phyloP scores from a whole-genome alignment of 2,329 filamentous ascomycete species.

The Sporothrix pallida region DNA sequence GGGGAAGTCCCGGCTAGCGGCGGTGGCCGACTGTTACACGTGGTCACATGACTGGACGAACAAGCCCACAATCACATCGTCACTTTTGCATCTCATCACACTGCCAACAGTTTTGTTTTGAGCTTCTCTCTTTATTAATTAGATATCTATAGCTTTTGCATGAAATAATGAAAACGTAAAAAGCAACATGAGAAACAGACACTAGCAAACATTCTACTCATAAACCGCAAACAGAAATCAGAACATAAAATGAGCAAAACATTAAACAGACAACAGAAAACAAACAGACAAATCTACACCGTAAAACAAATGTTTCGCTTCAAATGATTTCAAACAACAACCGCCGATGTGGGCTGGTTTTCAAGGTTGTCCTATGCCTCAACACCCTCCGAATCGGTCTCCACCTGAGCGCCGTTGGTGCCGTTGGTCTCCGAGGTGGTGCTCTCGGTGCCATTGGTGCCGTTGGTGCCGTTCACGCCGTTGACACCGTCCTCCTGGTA shows the following conservation, averaged over 20 bases:
- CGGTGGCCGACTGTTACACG: neutral
- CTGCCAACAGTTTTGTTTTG: neutral
- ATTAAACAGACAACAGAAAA: constrained; percentile 2
- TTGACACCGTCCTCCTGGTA: constrained; percentile 61
- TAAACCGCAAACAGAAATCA: constrained; percentile 6
- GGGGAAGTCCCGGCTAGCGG: constrained; percentile 1
- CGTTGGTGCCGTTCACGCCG: constrained; percentile 35
- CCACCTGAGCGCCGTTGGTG: constrained; percentile 11
- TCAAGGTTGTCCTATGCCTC: constrained; percentile 30
- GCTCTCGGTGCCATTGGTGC: neutral
- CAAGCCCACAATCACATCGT: neutral
- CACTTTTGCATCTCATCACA: neutral
- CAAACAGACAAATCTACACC: neutral
- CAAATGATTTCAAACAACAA: constrained; percentile 12
- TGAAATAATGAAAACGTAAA: neutral
- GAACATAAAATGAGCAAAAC: neutral
- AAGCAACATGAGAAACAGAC: constrained; percentile 1
- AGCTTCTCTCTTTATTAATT: constrained; percentile 25
- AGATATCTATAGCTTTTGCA: constrained; percentile 22
- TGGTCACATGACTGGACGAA: constrained; percentile 1
- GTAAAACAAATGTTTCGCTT: neutral
- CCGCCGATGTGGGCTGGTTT: neutral
- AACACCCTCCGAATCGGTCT: constrained; percentile 26
- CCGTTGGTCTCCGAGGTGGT: neutral
- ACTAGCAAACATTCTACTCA: constrained; percentile 18